phyloP scores from a whole-genome alignment of 2,329 filamentous ascomycete genomes.

The Diaporthe citri region DNA sequence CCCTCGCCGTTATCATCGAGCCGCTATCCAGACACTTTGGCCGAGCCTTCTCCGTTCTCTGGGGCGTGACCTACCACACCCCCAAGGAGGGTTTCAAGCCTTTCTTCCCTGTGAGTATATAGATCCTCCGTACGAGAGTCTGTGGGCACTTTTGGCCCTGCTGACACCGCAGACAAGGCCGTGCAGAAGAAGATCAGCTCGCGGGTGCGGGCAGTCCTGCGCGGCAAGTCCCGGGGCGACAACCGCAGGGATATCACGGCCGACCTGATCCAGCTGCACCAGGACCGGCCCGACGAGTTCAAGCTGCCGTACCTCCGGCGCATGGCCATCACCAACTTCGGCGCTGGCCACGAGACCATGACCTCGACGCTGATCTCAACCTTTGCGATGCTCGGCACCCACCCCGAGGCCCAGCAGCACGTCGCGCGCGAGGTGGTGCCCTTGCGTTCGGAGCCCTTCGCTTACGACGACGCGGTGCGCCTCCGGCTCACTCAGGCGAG shows the following conservation, averaged over 20 bases:
- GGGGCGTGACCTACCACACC: slow-evolving; percentile 60
- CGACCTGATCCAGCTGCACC: slow-evolving; percentile 62
- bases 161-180: slow-evolving; percentile 38
- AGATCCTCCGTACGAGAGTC: neutral
- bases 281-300: slow-evolving; percentile 57
- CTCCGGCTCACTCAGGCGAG: slow-evolving; percentile 57
- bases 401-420: slow-evolving; percentile 49
- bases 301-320: slow-evolving; percentile 61
- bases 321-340: slow-evolving; percentile 68
- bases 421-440: slow-evolving; percentile 48
- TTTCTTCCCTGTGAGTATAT: slow-evolving; percentile 61
- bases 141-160: neutral
- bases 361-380: slow-evolving; percentile 64
- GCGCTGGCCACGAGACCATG: slow-evolving; percentile 68
- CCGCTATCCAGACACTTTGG: slow-evolving; percentile 53
- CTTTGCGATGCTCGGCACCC: slow-evolving; percentile 60
- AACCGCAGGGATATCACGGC: slow-evolving; percentile 56
- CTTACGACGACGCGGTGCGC: slow-evolving; percentile 44
- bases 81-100: slow-evolving; percentile 57
- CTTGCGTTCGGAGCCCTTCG: slow-evolving; percentile 18
- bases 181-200: slow-evolving; percentile 48
- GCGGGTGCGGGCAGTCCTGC: slow-evolving; percentile 42
- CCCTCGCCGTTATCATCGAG: slow-evolving; percentile 54
- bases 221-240: slow-evolving; percentile 45
- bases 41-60: slow-evolving; percentile 56